Percentiles rank a stretch among this genome's conserved stretches.
phyloP scores from a whole-genome alignment of 2,329 filamentous ascomycete species.

The Aulographum hederae region DNA sequence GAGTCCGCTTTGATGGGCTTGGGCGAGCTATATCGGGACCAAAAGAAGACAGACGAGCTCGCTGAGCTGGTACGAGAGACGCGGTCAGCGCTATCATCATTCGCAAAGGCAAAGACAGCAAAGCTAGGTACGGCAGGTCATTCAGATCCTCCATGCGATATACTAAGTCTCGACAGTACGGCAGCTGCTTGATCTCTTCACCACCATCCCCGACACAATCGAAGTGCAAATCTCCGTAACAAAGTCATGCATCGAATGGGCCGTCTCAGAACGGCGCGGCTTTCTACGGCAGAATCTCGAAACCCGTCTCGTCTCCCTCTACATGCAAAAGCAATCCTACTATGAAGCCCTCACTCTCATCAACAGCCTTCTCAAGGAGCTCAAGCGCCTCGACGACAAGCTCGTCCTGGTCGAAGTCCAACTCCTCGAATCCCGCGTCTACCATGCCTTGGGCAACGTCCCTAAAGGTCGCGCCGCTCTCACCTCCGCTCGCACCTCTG shows the following conservation, averaged over 20 bases:
- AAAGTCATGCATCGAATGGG: conserved; percentile 99
- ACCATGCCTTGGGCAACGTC: conserved; percentile 93
- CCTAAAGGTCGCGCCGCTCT: conserved; percentile 88
- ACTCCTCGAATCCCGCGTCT: conserved; percentile 88
- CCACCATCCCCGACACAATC: conserved; percentile 80
- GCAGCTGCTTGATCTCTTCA: conserved; percentile 89
- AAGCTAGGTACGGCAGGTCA: conserved; percentile 64
- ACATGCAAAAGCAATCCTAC: conserved; percentile 95
- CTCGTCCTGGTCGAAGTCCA: conserved; percentile 95
- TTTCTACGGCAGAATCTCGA: conserved; percentile 98
- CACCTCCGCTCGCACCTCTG: conserved; percentile 84
- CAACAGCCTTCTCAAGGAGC: conserved; percentile 86
- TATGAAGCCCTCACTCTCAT: conserved; percentile 94
- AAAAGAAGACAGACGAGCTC: conserved; percentile 66
- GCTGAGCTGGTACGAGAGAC: conserved; percentile 82
- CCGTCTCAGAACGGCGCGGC: conserved; percentile 77
- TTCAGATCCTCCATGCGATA: no score
- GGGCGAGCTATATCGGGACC: conserved; percentile 83
- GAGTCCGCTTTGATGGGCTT: conserved; percentile 75
- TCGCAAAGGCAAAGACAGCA: conserved; percentile 96
- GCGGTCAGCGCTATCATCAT: conserved; percentile 78
- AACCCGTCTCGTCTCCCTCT: conserved; percentile 78
- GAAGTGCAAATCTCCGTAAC: conserved; percentile 90
- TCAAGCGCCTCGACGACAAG: conserved; percentile 97
- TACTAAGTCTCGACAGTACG: conserved; percentile 44